These are phyloP conservation scores for Colletotrichum australisinense DNA, from an alignment of 2,329 filamentous ascomycete genomes.

Conservation along the genomic window DNA sequence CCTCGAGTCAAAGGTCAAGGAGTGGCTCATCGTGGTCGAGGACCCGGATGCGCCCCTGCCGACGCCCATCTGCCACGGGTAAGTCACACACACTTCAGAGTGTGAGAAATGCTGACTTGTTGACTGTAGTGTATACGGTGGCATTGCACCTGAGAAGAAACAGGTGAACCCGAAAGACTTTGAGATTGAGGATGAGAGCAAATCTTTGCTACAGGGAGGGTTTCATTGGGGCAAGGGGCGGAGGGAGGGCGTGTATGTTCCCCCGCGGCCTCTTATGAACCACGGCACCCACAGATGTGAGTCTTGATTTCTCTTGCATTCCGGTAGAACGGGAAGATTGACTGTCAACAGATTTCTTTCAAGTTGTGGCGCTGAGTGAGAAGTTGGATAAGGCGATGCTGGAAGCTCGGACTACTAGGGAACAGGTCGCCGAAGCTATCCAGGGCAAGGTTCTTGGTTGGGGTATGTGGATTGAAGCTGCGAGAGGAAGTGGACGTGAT, in stretches of 20 bases:
- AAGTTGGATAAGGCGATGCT: slow-evolving; percentile 51
- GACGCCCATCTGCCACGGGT: slow-evolving; percentile 59
- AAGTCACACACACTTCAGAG: slow-evolving; percentile 24
- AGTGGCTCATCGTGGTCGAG: slow-evolving; percentile 60
- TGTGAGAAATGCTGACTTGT: neutral
- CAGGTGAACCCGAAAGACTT: slow-evolving; percentile 52
- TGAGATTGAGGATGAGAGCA: slow-evolving; percentile 41
- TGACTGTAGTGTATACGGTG: slow-evolving; percentile 47
- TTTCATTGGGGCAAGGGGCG: slow-evolving; percentile 59
- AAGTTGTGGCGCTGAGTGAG: slow-evolving; percentile 59
- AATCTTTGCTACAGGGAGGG: slow-evolving; percentile 51
- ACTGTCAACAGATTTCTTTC: slow-evolving; percentile 54
- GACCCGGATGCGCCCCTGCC: slow-evolving; percentile 60
- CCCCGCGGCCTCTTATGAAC: slow-evolving; percentile 59
- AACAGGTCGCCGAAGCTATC: slow-evolving; percentile 55
- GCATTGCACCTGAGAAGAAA: slow-evolving; percentile 50
- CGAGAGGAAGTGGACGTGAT: slow-evolving; percentile 51
- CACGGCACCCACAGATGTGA: slow-evolving; percentile 63
- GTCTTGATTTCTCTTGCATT: slow-evolving; percentile 14
- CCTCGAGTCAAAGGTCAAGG: slow-evolving; percentile 44
- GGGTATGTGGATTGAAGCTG: slow-evolving; percentile 59
- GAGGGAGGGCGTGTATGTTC: slow-evolving; percentile 53
- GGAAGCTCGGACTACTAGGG: slow-evolving; percentile 50
- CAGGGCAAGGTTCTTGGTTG: slow-evolving; percentile 60
- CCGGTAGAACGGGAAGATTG: neutral